These are phyloP conservation scores for Boletus reticuloceps DNA, from an alignment of 768 basidiomycete genomes.

Conservation along the genomic window DNA sequence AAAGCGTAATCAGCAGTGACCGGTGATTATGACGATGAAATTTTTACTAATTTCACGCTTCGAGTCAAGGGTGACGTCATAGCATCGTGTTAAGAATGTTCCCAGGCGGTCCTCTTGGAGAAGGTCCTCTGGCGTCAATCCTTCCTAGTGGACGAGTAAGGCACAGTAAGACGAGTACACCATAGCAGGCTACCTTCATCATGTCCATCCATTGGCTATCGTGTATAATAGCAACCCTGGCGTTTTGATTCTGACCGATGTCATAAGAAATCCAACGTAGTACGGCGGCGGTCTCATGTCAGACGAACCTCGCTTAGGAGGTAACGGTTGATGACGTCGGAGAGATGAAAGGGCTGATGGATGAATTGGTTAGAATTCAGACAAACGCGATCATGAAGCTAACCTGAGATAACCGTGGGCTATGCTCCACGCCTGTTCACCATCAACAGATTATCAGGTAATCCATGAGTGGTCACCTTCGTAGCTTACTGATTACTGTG, in stretches of 20 bases:
- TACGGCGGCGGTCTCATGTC: background rate
- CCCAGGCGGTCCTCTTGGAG: background rate
- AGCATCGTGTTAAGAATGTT: background rate
- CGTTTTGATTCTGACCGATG: background rate
- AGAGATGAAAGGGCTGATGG: constrained; percentile 1
- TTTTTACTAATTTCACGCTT: no score
- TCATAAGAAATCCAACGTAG: background rate
- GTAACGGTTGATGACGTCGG: background rate
- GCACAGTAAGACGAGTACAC: background rate
- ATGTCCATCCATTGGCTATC: constrained; percentile 1
- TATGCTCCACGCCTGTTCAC: background rate
- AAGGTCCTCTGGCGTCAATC: background rate
- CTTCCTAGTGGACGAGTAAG: background rate
- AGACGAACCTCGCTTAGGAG: background rate
- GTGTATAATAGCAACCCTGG: background rate
- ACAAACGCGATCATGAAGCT: background rate
- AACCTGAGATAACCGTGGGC: background rate
- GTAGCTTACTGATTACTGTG: background rate
- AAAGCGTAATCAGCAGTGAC: background rate
- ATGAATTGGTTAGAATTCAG: background rate
- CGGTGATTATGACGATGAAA: no score
- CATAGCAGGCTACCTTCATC: background rate
- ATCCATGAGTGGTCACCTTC: background rate
- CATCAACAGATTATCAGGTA: background rate
- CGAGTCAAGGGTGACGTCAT: no score